These are phyloP conservation scores for Saksenaea vasiformis DNA, from an alignment of 371 early-diverging fungal species.

Conservation along the genomic window DNA sequence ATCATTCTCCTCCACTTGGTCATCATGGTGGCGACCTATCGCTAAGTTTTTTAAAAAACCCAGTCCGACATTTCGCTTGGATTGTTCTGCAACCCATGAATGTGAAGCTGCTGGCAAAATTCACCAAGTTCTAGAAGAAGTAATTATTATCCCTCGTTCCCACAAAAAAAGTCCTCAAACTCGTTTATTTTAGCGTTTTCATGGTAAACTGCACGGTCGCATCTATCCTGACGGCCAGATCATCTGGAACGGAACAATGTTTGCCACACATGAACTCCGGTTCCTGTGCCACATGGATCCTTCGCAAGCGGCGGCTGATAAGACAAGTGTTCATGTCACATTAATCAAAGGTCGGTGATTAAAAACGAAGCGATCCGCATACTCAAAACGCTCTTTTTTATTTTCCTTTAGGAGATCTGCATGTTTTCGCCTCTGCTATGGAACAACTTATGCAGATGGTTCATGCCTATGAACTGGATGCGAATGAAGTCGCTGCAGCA, in stretches of 20 bases:
- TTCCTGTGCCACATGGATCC: slow-evolving; percentile 18
- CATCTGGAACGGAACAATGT: slow-evolving; percentile 22
- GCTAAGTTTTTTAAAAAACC: background rate
- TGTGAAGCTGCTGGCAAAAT: slow-evolving; percentile 28
- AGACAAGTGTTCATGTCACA: slow-evolving; percentile 7
- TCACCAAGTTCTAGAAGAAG: slow-evolving; percentile 27
- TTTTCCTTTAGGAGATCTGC: slow-evolving; percentile 11
- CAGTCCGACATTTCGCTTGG: slow-evolving; percentile 9
- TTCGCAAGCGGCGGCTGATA: background rate
- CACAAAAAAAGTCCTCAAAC: background rate
- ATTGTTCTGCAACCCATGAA: slow-evolving; percentile 20
- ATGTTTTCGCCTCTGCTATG: slow-evolving; percentile 9
- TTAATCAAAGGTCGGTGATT: slow-evolving; percentile 11
- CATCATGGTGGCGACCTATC: background rate
- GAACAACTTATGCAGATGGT: slow-evolving; percentile 13
- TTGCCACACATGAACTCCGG: slow-evolving; percentile 8
- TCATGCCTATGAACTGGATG: slow-evolving; percentile 20
- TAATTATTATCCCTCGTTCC: background rate
- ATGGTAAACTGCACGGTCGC: slow-evolving; percentile 25
- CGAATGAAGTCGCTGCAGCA: slow-evolving; percentile 16
- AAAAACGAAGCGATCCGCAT: background rate
- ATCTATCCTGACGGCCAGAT: slow-evolving; percentile 24
- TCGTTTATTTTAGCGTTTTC: slow-evolving; percentile 10
- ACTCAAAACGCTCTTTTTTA: background rate
- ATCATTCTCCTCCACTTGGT: slow-evolving; percentile 3